Conservation (phyloP, 768 basidiomycete species). For the Mycena capillaripes region DNA sequence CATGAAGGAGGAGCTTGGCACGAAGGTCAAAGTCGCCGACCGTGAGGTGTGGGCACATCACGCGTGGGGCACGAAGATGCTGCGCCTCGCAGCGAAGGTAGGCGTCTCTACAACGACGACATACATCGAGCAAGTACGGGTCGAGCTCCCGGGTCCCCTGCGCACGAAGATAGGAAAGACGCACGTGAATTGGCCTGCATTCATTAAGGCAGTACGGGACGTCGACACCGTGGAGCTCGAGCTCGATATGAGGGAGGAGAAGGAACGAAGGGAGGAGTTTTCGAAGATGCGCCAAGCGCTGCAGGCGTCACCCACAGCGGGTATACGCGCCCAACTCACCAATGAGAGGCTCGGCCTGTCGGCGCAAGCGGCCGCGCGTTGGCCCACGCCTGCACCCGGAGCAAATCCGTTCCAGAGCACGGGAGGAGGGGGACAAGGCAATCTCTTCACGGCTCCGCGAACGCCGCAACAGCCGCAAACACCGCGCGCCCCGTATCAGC, state of each 20-base stretch:
- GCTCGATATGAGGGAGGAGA: background rate
- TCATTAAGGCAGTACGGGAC: background rate
- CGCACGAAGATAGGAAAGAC: background rate
- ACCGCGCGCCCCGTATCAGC: no score
- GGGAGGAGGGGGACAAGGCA: slow-evolving; percentile 1
- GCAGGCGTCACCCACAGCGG: slow-evolving; percentile 8
- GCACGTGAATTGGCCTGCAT: background rate
- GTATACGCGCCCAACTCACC: slow-evolving; percentile 17
- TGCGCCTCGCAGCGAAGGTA: background rate
- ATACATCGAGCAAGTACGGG: background rate
- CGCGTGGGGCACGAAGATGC: background rate
- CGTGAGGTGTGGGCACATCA: background rate
- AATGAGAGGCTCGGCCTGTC: slow-evolving; percentile 7
- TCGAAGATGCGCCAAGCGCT: background rate
- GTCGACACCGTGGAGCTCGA: background rate
- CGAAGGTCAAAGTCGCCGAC: background rate
- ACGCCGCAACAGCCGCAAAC: no score
- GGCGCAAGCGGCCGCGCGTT: background rate
- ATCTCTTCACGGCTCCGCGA: background rate
- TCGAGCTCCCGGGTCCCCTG: background rate
- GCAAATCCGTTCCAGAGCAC: slow-evolving; percentile 7
- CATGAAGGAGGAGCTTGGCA: slow-evolving; percentile 1
- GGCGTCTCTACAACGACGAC: background rate
- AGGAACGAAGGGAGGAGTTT: background rate
- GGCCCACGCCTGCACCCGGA: background rate